Conservation (phyloP, 768 basidiomycete genomes). For the Suillus placidus region DNA sequence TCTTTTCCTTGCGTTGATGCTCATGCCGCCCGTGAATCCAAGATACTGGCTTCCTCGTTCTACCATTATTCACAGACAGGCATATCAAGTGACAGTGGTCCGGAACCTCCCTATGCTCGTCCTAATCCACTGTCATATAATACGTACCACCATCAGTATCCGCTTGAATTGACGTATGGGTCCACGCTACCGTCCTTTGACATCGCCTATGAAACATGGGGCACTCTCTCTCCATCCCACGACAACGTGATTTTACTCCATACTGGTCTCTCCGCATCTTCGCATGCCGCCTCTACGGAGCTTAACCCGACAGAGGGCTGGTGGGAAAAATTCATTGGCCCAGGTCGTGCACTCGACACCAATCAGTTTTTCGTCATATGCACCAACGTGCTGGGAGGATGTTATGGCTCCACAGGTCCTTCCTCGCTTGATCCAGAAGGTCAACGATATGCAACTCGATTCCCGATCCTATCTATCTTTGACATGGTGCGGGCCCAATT, state of each 20-base stretch:
- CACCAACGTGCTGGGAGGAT: constrained; percentile 95
- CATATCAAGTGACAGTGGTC: constrained; percentile 51
- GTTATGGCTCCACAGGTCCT: constrained; percentile 97
- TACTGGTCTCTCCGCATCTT: constrained; percentile 94
- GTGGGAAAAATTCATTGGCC: constrained; percentile 99
- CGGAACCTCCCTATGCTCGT: constrained; percentile 82
- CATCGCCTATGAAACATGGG: constrained; percentile 99
- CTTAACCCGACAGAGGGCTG: constrained; percentile 84
- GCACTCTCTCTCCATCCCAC: constrained; percentile 70
- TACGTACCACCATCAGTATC: constrained; percentile 60
- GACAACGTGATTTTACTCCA: constrained; percentile 95
- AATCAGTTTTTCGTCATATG: constrained; percentile 91
- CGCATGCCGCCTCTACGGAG: constrained; percentile 85
- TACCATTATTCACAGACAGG: constrained; percentile 24
- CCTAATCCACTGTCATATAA: constrained; percentile 77
- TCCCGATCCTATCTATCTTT: constrained; percentile 91
- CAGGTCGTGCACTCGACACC: constrained; percentile 92
- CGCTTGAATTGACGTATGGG: constrained; percentile 70
- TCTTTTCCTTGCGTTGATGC: constrained; percentile 82
- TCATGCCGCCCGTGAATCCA: constrained; percentile 70
- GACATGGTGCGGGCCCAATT: constrained; percentile 98
- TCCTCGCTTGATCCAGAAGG: constrained; percentile 75
- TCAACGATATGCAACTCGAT: constrained; percentile 82
- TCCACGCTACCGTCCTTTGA: constrained; percentile 67
- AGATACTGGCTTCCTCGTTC: constrained; percentile 39